Percentiles rank a stretch among this genome's conserved stretches.
phyloP scores from a whole-genome alignment of 371 early-diverging fungal species.

The Actinomortierella wolfii region DNA sequence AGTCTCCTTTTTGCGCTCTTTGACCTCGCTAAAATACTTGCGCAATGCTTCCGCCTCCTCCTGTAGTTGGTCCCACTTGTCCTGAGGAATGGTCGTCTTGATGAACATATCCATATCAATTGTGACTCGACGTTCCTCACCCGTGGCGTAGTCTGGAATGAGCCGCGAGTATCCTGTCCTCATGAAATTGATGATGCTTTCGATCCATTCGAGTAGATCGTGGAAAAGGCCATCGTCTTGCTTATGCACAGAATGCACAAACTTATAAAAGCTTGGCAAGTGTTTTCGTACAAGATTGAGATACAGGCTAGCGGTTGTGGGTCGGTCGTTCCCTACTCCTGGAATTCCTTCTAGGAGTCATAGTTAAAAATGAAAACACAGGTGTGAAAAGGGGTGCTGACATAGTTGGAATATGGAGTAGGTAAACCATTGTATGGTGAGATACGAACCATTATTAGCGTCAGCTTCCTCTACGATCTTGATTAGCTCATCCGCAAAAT shows the following conservation, averaged over 20 bases:
- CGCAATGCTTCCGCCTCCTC: slow-evolving; percentile 26
- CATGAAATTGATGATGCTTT: slow-evolving; percentile 44
- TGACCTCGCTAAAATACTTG: slow-evolving; percentile 24
- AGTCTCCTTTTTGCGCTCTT: slow-evolving; percentile 33
- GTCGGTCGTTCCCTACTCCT: slow-evolving; percentile 20
- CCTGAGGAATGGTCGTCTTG: slow-evolving; percentile 3
- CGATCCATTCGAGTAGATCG: slow-evolving; percentile 50
- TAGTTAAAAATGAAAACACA: neutral
- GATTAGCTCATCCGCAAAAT: slow-evolving; percentile 64
- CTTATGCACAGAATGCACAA: slow-evolving; percentile 65
- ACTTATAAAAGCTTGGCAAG: slow-evolving; percentile 59
- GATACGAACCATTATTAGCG: slow-evolving; percentile 24
- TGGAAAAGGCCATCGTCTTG: slow-evolving; percentile 52
- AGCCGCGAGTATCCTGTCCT: slow-evolving; percentile 28
- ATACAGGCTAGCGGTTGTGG: slow-evolving; percentile 30
- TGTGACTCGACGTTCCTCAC: slow-evolving; percentile 22
- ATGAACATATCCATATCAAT: slow-evolving; percentile 25
- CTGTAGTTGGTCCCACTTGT: slow-evolving; percentile 11
- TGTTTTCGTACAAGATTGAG: slow-evolving; percentile 58
- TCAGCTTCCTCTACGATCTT: slow-evolving; percentile 56
- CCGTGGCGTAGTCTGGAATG: slow-evolving; percentile 14
- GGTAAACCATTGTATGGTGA: slow-evolving; percentile 3
- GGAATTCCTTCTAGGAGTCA: slow-evolving; percentile 22
- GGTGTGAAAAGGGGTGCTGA: neutral
- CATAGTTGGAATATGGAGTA: slow-evolving; percentile 22